Base-by-base conservation (phyloP, 345 rosid genomes). In the Citropsis articulata region DNA sequence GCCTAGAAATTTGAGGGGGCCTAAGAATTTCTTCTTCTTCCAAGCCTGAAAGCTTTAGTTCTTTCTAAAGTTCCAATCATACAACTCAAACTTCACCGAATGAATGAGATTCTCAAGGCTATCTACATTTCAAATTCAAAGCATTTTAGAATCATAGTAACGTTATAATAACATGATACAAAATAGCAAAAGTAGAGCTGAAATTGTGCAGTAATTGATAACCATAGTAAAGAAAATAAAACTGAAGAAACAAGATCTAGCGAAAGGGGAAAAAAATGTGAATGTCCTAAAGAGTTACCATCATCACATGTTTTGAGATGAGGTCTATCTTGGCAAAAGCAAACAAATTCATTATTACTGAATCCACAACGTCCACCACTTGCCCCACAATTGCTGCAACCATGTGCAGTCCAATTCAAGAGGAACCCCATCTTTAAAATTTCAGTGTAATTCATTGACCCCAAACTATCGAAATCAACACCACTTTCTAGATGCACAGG, bases 381-480 rank as follows among this genome's bases (percentile, higher is more conserved):
- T 53, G 22, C 7, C 68, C 69, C 79, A 61, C 83, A 80, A 7
- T 12, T 72, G 61, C 65, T 38, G 64, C 82, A 80, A 21, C 21
- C 65, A 69, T 22, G 42, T 30, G 75, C 40, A 53, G 71, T 73
- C 77, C 77, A 75, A 30, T 45, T 87, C 91, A 92, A 72, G 75
- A 85, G 62, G 72, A 91, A 87, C 6, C 96, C 97, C 74, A 38
- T 83, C 81, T 78, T 82, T 83, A 90, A 75, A 78, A 92, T 75
- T 21, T 77, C 84, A 35, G 5, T 40, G 53, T 84, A 91, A 79
- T 75, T 61, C 86, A 76, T 77, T 1, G 1, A 0, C n/a, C 0
- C 1, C 10, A 70, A 22, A 40, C 59, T 60, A 28, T 2, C 27
- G 28, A 27, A 4, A 77, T 62, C 77, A 55, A 7, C 42, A 28